Conservation (phyloP, 768 basidiomycete species). For the Exidia glandulosa region DNA sequence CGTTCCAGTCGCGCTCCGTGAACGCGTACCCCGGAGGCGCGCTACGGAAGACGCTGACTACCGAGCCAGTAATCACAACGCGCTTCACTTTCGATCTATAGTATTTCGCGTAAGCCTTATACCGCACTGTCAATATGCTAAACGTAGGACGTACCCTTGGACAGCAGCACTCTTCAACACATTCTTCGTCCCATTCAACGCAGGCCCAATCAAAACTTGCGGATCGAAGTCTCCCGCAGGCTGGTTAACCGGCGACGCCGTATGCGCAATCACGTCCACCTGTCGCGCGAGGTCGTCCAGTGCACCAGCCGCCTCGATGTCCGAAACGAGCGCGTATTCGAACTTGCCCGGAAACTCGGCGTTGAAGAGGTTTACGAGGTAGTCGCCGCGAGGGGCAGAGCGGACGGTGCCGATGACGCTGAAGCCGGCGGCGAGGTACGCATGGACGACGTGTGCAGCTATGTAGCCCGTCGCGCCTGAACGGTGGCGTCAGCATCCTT, state of each 20-base stretch:
- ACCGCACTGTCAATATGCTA: too few species aligned
- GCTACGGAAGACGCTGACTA: background rate
- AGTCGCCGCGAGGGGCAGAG: constrained; percentile 42
- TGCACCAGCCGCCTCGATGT: constrained; percentile 53
- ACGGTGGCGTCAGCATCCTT: too few species aligned
- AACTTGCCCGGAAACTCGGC: constrained; percentile 40
- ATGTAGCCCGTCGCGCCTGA: constrained; percentile 45
- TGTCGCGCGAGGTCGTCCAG: constrained; percentile 74
- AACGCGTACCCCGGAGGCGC: background rate
- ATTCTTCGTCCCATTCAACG: background rate
- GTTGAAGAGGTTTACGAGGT: constrained; percentile 43
- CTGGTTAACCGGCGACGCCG: constrained; percentile 41
- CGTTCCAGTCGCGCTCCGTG: background rate
- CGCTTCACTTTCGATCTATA: constrained; percentile 42
- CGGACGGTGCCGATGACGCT: constrained; percentile 58
- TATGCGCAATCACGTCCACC: constrained; percentile 61
- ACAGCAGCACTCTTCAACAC: too few species aligned
- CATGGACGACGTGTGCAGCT: constrained; percentile 45
- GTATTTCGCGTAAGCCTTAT: background rate
- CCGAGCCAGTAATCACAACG: constrained; percentile 56
- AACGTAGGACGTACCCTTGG: too few species aligned
- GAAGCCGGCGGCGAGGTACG: constrained; percentile 51
- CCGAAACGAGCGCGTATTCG: constrained; percentile 57
- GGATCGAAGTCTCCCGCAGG: background rate
- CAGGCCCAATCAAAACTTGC: constrained; percentile 21